Conservation (phyloP, 306 rosid species). For the Cercis canadensis region DNA sequence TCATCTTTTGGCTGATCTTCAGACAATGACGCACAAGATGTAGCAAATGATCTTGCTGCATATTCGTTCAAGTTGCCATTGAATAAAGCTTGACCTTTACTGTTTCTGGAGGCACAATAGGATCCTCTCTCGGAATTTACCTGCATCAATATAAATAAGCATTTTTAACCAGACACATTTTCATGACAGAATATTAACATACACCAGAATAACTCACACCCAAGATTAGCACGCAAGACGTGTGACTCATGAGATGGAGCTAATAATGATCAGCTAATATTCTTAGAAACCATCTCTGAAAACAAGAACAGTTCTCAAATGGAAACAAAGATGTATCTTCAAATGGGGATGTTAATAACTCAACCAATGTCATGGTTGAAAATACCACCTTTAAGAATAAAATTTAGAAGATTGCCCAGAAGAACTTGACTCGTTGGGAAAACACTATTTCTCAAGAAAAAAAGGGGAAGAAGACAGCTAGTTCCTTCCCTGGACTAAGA, state of each 20-base stretch:
- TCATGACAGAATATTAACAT: constrained; percentile 5
- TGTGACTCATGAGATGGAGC: not conserved
- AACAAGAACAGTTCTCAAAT: constrained; percentile 2
- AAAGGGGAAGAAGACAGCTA: not conserved
- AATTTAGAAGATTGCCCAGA: not conserved
- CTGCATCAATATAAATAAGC: constrained; percentile 38
- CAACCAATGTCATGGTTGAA: not conserved
- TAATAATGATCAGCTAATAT: not conserved
- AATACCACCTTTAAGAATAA: not conserved
- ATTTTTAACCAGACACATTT: constrained; percentile 4
- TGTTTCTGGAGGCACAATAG: constrained; percentile 33
- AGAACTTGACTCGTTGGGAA: not conserved
- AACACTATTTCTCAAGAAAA: not conserved
- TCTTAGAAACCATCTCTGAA: constrained; percentile 24
- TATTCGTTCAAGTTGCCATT: constrained; percentile 39
- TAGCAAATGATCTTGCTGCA: constrained; percentile 47
- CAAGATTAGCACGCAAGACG: constrained; percentile 11
- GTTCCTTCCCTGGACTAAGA: not conserved
- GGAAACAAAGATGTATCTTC: constrained; percentile 17
- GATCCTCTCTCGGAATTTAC: constrained; percentile 49
- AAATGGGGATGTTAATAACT: not conserved
- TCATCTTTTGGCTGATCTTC: constrained; percentile 56
- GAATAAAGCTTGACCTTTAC: constrained; percentile 30
- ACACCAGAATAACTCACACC: not conserved
- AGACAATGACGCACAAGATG: constrained; percentile 55